Evolutionary conservation across 176 grass and related monocot species (phyloP).

Genomic region (Carex parvula): DNA sequence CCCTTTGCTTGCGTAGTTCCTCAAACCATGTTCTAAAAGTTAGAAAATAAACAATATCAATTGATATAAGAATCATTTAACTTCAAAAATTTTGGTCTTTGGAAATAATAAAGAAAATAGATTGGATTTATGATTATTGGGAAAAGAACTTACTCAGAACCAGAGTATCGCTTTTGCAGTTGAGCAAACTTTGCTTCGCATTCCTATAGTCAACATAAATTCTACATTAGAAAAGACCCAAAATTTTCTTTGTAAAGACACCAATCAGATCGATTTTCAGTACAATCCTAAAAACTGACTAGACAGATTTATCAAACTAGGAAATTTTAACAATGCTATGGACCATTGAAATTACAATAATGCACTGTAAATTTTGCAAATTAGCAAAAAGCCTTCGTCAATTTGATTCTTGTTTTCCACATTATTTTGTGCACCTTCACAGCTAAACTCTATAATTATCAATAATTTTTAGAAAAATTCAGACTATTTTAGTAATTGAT

Average conservation of each 20-base stretch:
- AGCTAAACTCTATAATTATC: not conserved
- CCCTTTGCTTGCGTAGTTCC: slow-evolving; percentile 76
- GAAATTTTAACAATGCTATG: not conserved
- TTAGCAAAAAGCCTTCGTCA: not conserved
- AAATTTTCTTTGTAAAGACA: not conserved
- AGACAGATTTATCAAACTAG: not conserved
- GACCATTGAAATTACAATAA: not conserved
- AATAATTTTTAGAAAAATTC: not conserved
- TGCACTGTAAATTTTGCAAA: not conserved
- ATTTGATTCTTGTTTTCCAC: not conserved
- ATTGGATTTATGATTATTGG: not conserved
- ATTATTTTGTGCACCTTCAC: not conserved
- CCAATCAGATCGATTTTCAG: not conserved
- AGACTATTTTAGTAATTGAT: not conserved
- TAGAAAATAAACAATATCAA: not conserved
- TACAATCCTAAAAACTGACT: not conserved
- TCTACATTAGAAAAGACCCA: slow-evolving; percentile 1
- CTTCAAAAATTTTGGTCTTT: not conserved
- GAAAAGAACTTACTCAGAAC: slow-evolving; percentile 57
- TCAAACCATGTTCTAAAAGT: slow-evolving; percentile 79
- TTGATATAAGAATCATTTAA: not conserved
- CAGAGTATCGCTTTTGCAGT: slow-evolving; percentile 63
- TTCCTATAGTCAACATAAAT: slow-evolving; percentile 46
- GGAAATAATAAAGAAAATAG: slow-evolving; percentile 24
- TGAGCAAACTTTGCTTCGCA: slow-evolving; percentile 79